Evolutionary conservation across 495 filamentous ascomycete species (phyloP).

Genomic region (Neurospora sp.): DNA sequence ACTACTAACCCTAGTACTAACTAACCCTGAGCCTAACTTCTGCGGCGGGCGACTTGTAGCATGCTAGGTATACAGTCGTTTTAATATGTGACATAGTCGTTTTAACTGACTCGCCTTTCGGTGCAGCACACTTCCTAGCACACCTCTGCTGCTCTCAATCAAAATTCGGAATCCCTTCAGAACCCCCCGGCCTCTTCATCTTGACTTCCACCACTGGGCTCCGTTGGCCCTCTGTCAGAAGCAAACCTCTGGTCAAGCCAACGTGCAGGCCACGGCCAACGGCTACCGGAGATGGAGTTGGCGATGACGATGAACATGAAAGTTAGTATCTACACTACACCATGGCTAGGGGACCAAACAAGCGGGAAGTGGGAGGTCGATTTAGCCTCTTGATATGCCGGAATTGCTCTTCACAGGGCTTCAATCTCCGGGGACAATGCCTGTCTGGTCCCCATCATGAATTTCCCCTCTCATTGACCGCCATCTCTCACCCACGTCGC

Average conservation of each 20-base stretch:
- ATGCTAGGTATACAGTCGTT: neutral
- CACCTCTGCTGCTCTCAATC: neutral
- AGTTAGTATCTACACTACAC: neutral
- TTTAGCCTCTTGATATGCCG: neutral
- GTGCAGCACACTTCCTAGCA: neutral
- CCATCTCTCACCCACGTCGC: neutral
- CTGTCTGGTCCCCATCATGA: neutral
- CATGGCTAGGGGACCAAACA: neutral
- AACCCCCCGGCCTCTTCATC: neutral
- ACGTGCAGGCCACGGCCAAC: neutral
- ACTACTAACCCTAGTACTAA: too few species aligned
- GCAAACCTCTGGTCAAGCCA: neutral
- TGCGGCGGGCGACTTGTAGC: neutral
- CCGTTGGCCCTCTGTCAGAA: neutral
- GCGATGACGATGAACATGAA: neutral
- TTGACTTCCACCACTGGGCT: neutral
- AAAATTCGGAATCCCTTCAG: neutral
- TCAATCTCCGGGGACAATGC: neutral
- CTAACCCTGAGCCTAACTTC: neutral
- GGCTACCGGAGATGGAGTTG: neutral
- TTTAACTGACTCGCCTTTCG: neutral
- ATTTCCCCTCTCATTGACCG: neutral
- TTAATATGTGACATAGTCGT: neutral
- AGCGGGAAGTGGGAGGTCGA: neutral
- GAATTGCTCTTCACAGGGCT: neutral